Conservation (phyloP, 1,284 basidiomycete species). For the Stereum hirsutum region DNA sequence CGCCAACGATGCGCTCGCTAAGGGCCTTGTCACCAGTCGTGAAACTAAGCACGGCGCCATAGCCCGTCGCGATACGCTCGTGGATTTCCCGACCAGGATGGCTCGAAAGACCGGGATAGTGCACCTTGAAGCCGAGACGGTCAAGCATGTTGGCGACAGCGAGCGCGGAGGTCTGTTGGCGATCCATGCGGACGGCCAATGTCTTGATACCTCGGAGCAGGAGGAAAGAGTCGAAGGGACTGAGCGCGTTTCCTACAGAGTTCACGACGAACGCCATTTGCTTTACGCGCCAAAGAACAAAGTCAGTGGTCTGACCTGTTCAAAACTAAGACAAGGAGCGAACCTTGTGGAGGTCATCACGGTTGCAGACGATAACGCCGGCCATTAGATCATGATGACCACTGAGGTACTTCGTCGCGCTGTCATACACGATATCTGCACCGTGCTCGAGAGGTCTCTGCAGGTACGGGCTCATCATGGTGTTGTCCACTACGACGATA, state of each 20-base stretch:
- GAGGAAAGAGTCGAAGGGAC: constrained; percentile 94
- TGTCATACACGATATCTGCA: constrained; percentile 96
- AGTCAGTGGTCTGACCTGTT: constrained; percentile 1
- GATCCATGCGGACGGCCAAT: constrained; percentile 92
- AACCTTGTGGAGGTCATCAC: constrained; percentile 86
- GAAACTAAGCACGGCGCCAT: constrained; percentile 93
- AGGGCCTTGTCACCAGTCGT: constrained; percentile 88
- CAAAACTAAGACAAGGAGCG: too few species aligned
- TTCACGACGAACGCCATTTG: constrained; percentile 91
- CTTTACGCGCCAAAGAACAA: constrained; percentile 34
- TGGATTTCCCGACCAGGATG: constrained; percentile 88
- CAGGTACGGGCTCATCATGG: constrained; percentile 99
- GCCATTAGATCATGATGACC: constrained; percentile 99
- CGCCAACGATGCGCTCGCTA: constrained; percentile 90
- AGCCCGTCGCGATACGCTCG: constrained; percentile 80
- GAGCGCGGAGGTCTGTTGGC: constrained; percentile 81
- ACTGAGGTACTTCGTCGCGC: constrained; percentile 94
- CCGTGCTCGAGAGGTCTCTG: constrained; percentile 95
- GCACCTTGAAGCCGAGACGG: constrained; percentile 83
- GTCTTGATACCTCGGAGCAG: constrained; percentile 96
- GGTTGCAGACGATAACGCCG: constrained; percentile 86
- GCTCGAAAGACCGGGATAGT: constrained; percentile 85
- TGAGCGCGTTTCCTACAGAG: constrained; percentile 93
- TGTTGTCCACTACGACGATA: constrained; percentile 93
- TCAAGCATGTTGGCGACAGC: constrained; percentile 86